Evolutionary conservation across 1,284 basidiomycete genomes (phyloP).

Genomic region (Moesziomyces globuligerus): DNA sequence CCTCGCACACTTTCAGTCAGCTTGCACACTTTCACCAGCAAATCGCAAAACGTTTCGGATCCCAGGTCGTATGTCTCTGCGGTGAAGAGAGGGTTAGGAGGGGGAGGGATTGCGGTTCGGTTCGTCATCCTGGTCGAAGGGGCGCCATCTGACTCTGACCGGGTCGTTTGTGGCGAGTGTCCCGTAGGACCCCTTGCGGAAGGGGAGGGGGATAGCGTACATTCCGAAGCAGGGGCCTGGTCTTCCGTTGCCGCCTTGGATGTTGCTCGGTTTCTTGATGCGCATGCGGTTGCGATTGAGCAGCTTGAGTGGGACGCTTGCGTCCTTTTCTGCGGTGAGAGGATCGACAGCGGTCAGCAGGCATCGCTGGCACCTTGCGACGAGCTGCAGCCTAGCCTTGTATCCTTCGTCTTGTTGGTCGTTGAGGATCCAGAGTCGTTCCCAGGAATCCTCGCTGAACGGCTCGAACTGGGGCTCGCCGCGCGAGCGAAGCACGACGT

Average conservation of each 20-base stretch:
- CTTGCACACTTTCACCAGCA: no score
- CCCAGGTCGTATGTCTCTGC: neutral
- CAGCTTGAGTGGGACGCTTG: conserved; percentile 47
- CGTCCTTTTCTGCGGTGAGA: conserved; percentile 45
- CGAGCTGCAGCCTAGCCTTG: conserved; percentile 43
- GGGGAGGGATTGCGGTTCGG: conserved; percentile 11
- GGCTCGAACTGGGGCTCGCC: conserved; percentile 4
- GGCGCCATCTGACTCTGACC: conserved; percentile 35
- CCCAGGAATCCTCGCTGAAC: conserved; percentile 53
- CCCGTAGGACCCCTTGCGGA: conserved; percentile 16
- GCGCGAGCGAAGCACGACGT: conserved; percentile 38
- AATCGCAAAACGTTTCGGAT: no score
- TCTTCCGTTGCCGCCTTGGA: conserved; percentile 26
- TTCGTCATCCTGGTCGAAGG: conserved; percentile 31
- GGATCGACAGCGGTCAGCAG: conserved; percentile 56
- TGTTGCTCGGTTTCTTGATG: conserved; percentile 27
- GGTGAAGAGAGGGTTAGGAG: neutral
- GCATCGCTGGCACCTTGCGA: conserved; percentile 54
- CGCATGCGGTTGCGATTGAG: conserved; percentile 39
- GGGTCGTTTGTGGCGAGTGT: conserved; percentile 26
- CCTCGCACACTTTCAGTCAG: neutral
- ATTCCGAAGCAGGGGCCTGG: conserved; percentile 57
- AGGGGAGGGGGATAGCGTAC: conserved; percentile 50
- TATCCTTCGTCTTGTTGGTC: neutral
- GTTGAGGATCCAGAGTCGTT: conserved; percentile 44